These are phyloP conservation scores for Cryptococcus sp. DNA, from an alignment of 1,284 basidiomycete species.

Conservation along the genomic window DNA sequence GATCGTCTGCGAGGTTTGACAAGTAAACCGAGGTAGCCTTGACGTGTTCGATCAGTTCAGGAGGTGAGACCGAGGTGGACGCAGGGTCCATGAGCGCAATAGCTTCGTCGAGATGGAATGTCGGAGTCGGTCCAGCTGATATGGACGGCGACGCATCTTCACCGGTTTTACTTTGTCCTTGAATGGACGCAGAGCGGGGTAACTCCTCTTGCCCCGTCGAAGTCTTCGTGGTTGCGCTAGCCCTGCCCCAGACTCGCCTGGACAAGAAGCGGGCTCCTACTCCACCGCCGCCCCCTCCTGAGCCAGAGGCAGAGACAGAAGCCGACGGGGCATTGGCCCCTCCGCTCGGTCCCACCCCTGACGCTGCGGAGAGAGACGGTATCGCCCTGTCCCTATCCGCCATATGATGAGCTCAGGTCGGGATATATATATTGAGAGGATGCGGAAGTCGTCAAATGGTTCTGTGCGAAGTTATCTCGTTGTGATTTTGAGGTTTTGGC, in stretches of 20 bases:
- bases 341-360: background rate
- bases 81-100: slow-evolving; percentile 36
- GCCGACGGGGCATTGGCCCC: slow-evolving; percentile 1
- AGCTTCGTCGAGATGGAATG: slow-evolving; percentile 39
- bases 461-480: too few relatives aligned
- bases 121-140: slow-evolving; percentile 8
- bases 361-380: too few relatives aligned
- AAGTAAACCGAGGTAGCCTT: slow-evolving; percentile 41
- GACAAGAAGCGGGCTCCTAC: slow-evolving; percentile 8
- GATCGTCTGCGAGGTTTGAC: slow-evolving; percentile 27
- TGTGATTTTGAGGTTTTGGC: too few relatives aligned
- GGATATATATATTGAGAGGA: too few relatives aligned
- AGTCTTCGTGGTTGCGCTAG: slow-evolving; percentile 22
- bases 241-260: slow-evolving; percentile 19
- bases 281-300: slow-evolving; percentile 17
- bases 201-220: slow-evolving; percentile 20
- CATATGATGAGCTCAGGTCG: too few relatives aligned
- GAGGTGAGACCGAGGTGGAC: slow-evolving; percentile 7
- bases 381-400: too few relatives aligned
- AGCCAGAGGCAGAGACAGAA: slow-evolving; percentile 13
- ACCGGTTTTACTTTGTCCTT: too few relatives aligned
- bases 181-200: too few relatives aligned
- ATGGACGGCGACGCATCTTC: background rate
- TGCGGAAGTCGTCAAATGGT: too few relatives aligned
- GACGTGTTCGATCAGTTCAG: slow-evolving; percentile 21